Evolutionary conservation across 1,284 basidiomycete genomes (phyloP).

Genomic region (Cronartium quercuum): DNA sequence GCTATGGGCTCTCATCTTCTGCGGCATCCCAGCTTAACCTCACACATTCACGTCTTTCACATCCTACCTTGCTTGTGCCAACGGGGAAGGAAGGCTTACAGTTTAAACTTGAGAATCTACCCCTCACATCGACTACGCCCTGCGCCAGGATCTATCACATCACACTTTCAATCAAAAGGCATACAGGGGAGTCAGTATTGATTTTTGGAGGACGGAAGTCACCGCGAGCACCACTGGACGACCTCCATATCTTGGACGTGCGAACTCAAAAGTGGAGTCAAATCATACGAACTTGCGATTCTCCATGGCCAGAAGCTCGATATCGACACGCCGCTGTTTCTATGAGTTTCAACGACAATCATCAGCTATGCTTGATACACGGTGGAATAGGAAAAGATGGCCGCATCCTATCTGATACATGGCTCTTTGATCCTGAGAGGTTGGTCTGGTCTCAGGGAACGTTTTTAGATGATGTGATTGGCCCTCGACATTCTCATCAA

Average conservation of each 20-base stretch:
- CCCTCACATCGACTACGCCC: constrained; percentile 18
- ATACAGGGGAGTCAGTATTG: constrained; percentile 1
- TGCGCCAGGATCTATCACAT: constrained; percentile 25
- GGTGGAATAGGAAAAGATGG: constrained; percentile 31
- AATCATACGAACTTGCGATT: not conserved
- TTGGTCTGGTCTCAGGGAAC: constrained; percentile 7
- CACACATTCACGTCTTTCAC: constrained; percentile 23
- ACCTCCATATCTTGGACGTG: constrained; percentile 17
- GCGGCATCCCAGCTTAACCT: not conserved
- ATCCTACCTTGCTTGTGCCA: constrained; percentile 15
- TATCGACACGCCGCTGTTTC: constrained; percentile 22
- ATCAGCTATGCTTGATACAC: constrained; percentile 23
- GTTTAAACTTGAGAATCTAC: not conserved
- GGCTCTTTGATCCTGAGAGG: constrained; percentile 26
- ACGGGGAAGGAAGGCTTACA: not conserved
- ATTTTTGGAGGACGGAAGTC: constrained; percentile 30
- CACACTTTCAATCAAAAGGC: not conserved
- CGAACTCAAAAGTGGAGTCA: not conserved
- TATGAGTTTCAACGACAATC: not conserved
- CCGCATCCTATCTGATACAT: constrained; percentile 8
- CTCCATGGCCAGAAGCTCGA: constrained; percentile 17
- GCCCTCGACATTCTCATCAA: constrained; percentile 36
- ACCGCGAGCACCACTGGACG: constrained; percentile 13
- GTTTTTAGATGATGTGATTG: constrained; percentile 6
- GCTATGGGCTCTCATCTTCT: constrained; percentile 19